Evolutionary conservation across 495 filamentous ascomycete genomes (phyloP), one percentile per base, ranked within the genome.

Genomic region (Evernia prunastri): DNA sequence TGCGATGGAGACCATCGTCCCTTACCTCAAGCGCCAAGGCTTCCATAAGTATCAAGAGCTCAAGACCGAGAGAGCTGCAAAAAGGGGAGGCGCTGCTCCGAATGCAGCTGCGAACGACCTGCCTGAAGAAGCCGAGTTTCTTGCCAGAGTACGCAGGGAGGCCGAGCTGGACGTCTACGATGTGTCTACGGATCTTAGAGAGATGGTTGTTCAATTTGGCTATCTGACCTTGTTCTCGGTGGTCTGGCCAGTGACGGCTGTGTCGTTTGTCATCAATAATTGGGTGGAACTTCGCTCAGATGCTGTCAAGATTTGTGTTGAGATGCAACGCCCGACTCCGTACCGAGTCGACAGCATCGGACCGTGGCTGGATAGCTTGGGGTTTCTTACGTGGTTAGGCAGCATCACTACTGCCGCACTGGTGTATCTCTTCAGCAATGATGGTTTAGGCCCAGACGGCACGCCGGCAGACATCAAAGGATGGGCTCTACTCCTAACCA

Each of bases 131-230:
- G 80, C 79, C 29, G 77, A 82, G 12, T 96, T 97, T 72, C 79
- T 97, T 17, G 74, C 81, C 12, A 85, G 92, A 17, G 92, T 96
- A 0, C 86, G 94, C 31, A 81, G 89, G 63, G 91, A 98, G 72
- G 87, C 92, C n/a, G 88, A 94, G 66, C 80, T 97, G 1, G 83
- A 84, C 15, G 78, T 86, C 56, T 98, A 98, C 75, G 89, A 96
- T 66, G 92, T 96, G 3, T 91, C 88, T 9, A 82, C 82, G 17
- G 94, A 98, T 69, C 83, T 96, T 59, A 80, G 93, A 17, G 95
- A 98, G 74, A 98, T 98, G 94, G 86, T 92, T 58, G 85, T 97
- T 56, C 94, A 97, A 69, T 92, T 91, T 70, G 91, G 94, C 23
- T 98, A 96, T 72, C 77, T 98, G n/a, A 87, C 90, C 0, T 83